Evolutionary conservation across 306 rosid genomes (phyloP), one percentile per base, ranked within the genome.

Genomic region (Ziziphus jujuba): DNA sequence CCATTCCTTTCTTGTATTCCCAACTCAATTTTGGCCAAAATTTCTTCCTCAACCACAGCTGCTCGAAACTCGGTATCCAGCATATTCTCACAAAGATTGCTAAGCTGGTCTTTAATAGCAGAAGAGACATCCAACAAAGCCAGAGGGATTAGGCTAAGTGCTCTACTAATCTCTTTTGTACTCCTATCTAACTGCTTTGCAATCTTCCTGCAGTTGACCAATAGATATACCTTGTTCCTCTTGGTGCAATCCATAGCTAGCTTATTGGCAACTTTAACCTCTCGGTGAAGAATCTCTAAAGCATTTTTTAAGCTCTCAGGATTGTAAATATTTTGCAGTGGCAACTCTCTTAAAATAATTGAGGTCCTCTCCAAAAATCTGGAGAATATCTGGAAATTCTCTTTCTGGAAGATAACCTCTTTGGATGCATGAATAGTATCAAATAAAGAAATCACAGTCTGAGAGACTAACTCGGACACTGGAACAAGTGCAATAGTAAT

Each of bases 61-160:
- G 70, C 74, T 25, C 61, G 72, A 53, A 76, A 84, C 53, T 76
- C 82, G 20, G 64, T 66, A 56, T 65, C 67, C 60, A 72, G 34
- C 91, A 87, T 87, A 43, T 74, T 54, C 72, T 81, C 72, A 63
- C 85, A 79, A 6, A 86, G 69, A 69, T 81, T 70, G 31, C 64
- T 59, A 54, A 81, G 56, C 80, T 56, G 72, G 49, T 24, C 24
- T 55, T 56, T 77, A 21, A 81, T 57, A 58, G 74, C 77, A 7
- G 65, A 73, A 25, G 78, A 79, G 48, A 78, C 66, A 34, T 66
- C 77, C 74, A 74, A 65, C 54, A 84, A 67, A 11, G 76, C 68
- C 47, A 76, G n/a, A 54, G 89, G 73, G 45, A 87, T 58, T 17
- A 79, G 78, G 71, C 76, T 66, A 16, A 79, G 25, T 0, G 75